A percentile compares a stretch with the other conserved stretches of the same genome.
phyloP scores from a whole-genome alignment of 2,329 filamentous ascomycete species.

The Fusarium brachygibbosum region DNA sequence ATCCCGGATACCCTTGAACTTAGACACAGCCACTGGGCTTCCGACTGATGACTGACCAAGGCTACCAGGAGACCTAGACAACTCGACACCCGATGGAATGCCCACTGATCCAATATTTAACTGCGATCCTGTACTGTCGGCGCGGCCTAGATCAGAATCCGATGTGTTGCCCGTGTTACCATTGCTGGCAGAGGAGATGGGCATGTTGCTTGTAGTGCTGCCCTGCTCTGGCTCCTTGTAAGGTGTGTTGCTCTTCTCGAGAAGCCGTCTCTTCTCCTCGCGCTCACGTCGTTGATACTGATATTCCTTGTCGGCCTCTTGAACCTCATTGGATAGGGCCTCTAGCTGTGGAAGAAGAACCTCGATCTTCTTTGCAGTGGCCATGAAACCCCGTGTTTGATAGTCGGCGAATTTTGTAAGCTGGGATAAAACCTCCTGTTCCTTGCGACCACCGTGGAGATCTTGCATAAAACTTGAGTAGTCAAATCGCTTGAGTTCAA shows the following conservation, averaged over 20 bases:
- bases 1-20: conserved; percentile 93
- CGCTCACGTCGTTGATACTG: conserved; percentile 95
- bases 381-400: conserved; percentile 86
- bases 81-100: conserved; percentile 55
- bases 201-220: conserved; percentile 56
- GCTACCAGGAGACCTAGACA: conserved; percentile 71
- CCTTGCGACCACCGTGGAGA: conserved; percentile 97
- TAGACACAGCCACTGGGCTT: conserved; percentile 67
- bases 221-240: conserved; percentile 78
- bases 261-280: conserved; percentile 89
- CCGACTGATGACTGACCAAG: conserved; percentile 60
- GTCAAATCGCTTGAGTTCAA: conserved; percentile 97
- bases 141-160: conserved; percentile 78
- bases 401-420: conserved; percentile 93
- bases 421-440: conserved; percentile 95
- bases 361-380: conserved; percentile 88
- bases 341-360: conserved; percentile 89
- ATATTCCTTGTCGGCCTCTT: conserved; percentile 94
- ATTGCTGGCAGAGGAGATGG: conserved; percentile 55
- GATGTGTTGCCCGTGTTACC: conserved; percentile 65
- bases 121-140: conserved; percentile 81
- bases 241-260: conserved; percentile 87
- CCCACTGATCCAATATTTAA: conserved; percentile 61
- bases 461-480: conserved; percentile 99
- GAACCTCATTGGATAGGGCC: conserved; percentile 88